phyloP scores from a whole-genome alignment of 2,329 filamentous ascomycete genomes.

The Chaetomium sp. region DNA sequence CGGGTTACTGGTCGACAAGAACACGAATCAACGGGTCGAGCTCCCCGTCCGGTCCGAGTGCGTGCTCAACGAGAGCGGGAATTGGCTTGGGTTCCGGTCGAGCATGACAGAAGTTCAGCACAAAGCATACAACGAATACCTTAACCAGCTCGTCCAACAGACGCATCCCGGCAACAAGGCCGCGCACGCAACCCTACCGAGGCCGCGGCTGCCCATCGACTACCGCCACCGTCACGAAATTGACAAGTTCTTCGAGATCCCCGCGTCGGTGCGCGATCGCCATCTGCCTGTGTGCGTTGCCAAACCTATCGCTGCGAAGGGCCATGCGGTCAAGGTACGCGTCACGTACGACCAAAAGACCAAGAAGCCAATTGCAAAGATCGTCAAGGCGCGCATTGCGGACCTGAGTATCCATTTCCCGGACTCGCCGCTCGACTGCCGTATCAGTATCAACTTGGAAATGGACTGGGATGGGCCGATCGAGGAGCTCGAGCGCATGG shows the following conservation, averaged over 20 bases:
- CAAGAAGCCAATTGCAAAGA: conserved; percentile 65
- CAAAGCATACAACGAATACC: conserved; percentile 71
- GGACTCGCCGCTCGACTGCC: conserved; percentile 72
- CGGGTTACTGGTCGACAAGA: conserved; percentile 70
- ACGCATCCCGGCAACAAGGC: conserved; percentile 48
- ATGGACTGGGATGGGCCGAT: conserved; percentile 72
- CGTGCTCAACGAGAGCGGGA: conserved; percentile 53
- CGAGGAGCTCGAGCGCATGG: conserved; percentile 44
- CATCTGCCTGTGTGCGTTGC: conserved; percentile 57
- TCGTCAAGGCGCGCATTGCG: conserved; percentile 83
- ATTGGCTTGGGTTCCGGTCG: conserved; percentile 66
- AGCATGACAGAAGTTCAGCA: conserved; percentile 87
- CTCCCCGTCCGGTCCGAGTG: conserved; percentile 65
- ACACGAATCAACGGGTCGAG: conserved; percentile 61
- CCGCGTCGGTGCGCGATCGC: conserved; percentile 48
- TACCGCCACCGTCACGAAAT: conserved; percentile 79
- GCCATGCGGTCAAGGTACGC: conserved; percentile 55
- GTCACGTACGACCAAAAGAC: conserved; percentile 73
- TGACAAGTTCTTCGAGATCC: conserved; percentile 78
- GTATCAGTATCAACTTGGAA: conserved; percentile 91
- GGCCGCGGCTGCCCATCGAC: conserved; percentile 56
- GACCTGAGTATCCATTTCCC: conserved; percentile 87
- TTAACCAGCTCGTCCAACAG: conserved; percentile 63
- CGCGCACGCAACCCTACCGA: conserved; percentile 33
- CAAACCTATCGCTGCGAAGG: conserved; percentile 49